Base-by-base conservation (phyloP, 208 protist genomes). In the Trypanosoma congolense region DNA sequence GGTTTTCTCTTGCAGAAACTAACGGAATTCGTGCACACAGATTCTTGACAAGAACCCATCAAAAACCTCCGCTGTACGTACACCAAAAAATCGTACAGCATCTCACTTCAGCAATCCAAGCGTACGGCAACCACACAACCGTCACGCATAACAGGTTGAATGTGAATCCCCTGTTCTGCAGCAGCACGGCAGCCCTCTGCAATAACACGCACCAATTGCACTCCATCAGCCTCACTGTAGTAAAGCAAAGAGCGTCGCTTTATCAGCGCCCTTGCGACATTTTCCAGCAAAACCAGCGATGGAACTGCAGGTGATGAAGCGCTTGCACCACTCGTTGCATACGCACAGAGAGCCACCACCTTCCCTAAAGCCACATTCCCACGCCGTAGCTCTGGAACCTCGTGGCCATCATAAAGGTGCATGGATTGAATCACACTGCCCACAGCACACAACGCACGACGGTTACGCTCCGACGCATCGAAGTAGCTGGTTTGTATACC, bases 361-460 rank as follows among this genome's bases (percentile, higher is more conserved):
- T 59, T 73, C 5, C 84, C 71, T n/a, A 81, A 18, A 29, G 74
- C 51, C 21, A 87, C 73, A 29, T 73, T 56, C 18, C 86, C 86
- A 55, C 81, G 76, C 28, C 70, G 56, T 55, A 93, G 52, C 36
- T 72, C 81, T 14, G 86, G 86, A 44, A 93, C 72, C 61, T 87
- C 81, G 42, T 75, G 65, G 30, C 86, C 86, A 48, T 93, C 80
- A 56, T 90, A 73, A 14, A 84, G 53, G 69, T 93, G 86, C 86
- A 93, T 93, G 5, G 67, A 84, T n/a, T 68, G 25, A 4, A 90
- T 31, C 6, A 76, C 68, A 61, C 80, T 80, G 28, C 87, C 77
- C 5, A 88, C 21, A 6, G 70, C 70, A 14, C 55, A 57, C 25
- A 81, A 58, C 0, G 70, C 70, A 0, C 45, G 35, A 0, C 47